Percentiles rank a stretch among this genome's conserved stretches.
Conservation (phyloP, 495 filamentous ascomycete genomes). For the Neurospora sp. region DNA sequence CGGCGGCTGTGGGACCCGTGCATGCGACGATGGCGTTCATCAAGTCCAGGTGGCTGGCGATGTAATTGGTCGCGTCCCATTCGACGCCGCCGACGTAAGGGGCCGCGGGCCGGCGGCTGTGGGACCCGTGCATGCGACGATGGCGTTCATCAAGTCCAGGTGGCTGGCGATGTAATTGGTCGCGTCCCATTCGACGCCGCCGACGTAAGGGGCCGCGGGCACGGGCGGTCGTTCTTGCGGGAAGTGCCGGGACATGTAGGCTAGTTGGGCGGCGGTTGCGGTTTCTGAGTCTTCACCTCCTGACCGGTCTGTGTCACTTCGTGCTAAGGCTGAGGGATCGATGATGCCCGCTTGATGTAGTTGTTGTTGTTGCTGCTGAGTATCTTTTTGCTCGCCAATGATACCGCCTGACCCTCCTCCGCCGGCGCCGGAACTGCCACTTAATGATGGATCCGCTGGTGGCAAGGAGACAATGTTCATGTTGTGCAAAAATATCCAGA, state of each 20-base stretch:
- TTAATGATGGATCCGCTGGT: slow-evolving; percentile 18
- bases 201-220: slow-evolving; percentile 91
- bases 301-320: slow-evolving; percentile 2
- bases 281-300: slow-evolving; percentile 12
- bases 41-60: slow-evolving; percentile 85
- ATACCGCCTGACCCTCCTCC: background rate
- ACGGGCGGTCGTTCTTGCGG: slow-evolving; percentile 82
- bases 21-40: slow-evolving; percentile 86
- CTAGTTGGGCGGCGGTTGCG: slow-evolving; percentile 16
- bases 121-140: slow-evolving; percentile 69
- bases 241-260: slow-evolving; percentile 66
- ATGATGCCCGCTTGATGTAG: background rate
- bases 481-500: slow-evolving; percentile 97
- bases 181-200: slow-evolving; percentile 97
- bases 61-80: slow-evolving; percentile 97
- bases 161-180: slow-evolving; percentile 92
- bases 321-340: background rate
- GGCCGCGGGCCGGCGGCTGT: slow-evolving; percentile 48
- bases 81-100: slow-evolving; percentile 97
- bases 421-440: background rate
- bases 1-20: slow-evolving; percentile 50
- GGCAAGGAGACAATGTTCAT: slow-evolving; percentile 72
- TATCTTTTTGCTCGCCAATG: background rate
- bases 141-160: slow-evolving; percentile 83
- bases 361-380: background rate